A percentile compares a stretch with the other conserved stretches of the same genome.
phyloP scores from a whole-genome alignment of 202 grass and related monocot species.

The Zizania palustris region DNA sequence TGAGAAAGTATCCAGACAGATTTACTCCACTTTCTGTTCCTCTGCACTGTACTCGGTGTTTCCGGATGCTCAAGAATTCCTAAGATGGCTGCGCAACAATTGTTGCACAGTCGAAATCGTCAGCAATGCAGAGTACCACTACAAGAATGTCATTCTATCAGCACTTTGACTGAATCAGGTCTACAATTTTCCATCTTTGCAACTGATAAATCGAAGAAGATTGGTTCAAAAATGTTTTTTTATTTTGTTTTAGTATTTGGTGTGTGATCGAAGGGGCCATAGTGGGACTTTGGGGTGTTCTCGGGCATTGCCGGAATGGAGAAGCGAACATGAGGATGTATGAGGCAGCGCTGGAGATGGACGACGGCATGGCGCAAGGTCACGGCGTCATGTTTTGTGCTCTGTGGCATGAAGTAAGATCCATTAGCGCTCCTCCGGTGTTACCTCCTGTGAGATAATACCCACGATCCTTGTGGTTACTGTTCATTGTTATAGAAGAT shows the following conservation, averaged over 20 bases:
- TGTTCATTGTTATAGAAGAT: no score
- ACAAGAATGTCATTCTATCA: conserved; percentile 71
- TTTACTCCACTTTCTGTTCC: conserved; percentile 75
- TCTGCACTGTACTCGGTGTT: conserved; percentile 75
- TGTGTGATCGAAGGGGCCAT: conserved; percentile 50
- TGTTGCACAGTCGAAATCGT: conserved; percentile 62
- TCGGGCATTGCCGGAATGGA: conserved; percentile 72
- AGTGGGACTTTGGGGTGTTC: conserved; percentile 97
- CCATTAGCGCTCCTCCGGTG: no score
- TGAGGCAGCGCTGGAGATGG: conserved; percentile 65
- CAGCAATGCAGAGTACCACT: conserved; percentile 72
- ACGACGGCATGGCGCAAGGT: conserved; percentile 49
- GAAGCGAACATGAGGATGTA: conserved; percentile 78
- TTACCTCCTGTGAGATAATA: no score
- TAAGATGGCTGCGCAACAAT: conserved; percentile 56
- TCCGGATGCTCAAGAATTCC: conserved; percentile 65
- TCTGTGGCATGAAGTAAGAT: no score
- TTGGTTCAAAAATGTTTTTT: no score
- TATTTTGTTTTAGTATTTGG: background rate
- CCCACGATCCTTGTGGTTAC: no score
- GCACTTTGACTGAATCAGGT: conserved; percentile 67
- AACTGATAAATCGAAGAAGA: no score
- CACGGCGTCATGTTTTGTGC: no score
- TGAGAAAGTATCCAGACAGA: conserved; percentile 68
- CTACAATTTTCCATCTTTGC: background rate